phyloP scores from a whole-genome alignment of 2,329 filamentous ascomycete genomes.

The Biscogniauxia sp. region DNA sequence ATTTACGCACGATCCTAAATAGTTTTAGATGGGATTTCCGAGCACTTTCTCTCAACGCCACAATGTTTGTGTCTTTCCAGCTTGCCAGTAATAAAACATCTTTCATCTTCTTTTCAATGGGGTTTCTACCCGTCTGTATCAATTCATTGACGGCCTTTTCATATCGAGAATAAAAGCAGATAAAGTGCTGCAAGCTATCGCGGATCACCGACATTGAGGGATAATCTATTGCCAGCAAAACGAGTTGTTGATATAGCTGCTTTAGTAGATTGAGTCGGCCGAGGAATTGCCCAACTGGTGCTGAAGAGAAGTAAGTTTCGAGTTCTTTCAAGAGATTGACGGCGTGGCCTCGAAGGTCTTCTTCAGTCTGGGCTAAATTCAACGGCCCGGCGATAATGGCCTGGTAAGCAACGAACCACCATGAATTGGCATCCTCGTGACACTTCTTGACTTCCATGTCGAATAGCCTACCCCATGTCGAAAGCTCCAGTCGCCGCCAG shows the following conservation, averaged over 20 bases:
- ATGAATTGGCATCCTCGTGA: constrained; percentile 74
- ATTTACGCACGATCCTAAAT: constrained; percentile 88
- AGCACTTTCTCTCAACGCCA: constrained; percentile 82
- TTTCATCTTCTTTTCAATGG: constrained; percentile 88
- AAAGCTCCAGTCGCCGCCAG: constrained; percentile 88
- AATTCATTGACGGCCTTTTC: constrained; percentile 62
- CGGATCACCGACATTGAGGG: constrained; percentile 56
- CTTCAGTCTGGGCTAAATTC: constrained; percentile 57
- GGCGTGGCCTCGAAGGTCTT: constrained; percentile 62
- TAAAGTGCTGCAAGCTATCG: constrained; percentile 71
- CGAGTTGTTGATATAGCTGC: constrained; percentile 64
- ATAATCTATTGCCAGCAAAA: constrained; percentile 58
- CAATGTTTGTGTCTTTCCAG: constrained; percentile 98
- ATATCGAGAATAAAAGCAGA: constrained; percentile 72
- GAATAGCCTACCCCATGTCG: constrained; percentile 86
- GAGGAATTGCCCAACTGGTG: constrained; percentile 77
- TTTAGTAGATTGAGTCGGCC: constrained; percentile 69
- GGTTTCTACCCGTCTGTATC: constrained; percentile 64
- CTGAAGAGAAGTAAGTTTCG: constrained; percentile 73
- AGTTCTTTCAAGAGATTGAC: constrained; percentile 71
- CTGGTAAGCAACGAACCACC: constrained; percentile 98
- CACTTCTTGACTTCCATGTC: constrained; percentile 79
- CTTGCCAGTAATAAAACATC: constrained; percentile 90
- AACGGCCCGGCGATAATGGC: constrained; percentile 76
- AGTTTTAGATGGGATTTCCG: constrained; percentile 88